Base-by-base conservation (phyloP, 768 basidiomycete genomes). In the Fibroporia radiculosa region DNA sequence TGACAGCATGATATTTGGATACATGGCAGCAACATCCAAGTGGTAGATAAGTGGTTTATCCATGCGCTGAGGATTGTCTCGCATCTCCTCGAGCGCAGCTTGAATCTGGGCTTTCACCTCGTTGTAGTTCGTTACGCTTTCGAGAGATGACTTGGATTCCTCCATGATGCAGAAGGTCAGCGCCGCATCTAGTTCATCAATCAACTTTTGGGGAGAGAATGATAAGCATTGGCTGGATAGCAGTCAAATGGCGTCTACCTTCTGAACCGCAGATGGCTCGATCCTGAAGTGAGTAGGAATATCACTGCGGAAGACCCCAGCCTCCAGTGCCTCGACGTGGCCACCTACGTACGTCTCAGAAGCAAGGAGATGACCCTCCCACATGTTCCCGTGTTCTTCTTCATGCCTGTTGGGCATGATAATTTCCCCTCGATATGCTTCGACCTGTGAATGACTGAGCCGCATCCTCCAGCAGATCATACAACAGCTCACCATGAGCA, bases 1-100 rank as follows among this genome's bases (percentile, higher is more conserved):
- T 14, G 93, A 97, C 71, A 99, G 83, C 96, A 99, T 99, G 78
- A 99, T 98, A 65, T 98, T 99, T 45, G 96, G 96, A 62, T 99
- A 98, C 96, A 99, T 99, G 51, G 96, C 96, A 2, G 96, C 96
- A 50, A 99, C 96, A 57, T 99, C 96, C 57, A 98, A 66, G 64
- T 99, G 96, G 66, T 99, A 99, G 59, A 99, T 98, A 51, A 98
- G 79, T 0, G 96, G 96, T 11, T 82, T 87, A 68, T 98, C 93
- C 33, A 72, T 71, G 12, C 95, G 88, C 43, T 81, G 76, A 0
- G 96, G 95, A 48, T 85, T 80, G 66, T 98, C 93, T 22, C 91
- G 90, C 73, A 98, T 84, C 51, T 80, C 61, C 59, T 95, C 92
- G 23, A 99, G 80, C 36, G 84, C 80, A 0, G 70, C 60, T 49